Conservation (phyloP, 495 filamentous ascomycete genomes). For the Talaromyces trachyspermus region DNA sequence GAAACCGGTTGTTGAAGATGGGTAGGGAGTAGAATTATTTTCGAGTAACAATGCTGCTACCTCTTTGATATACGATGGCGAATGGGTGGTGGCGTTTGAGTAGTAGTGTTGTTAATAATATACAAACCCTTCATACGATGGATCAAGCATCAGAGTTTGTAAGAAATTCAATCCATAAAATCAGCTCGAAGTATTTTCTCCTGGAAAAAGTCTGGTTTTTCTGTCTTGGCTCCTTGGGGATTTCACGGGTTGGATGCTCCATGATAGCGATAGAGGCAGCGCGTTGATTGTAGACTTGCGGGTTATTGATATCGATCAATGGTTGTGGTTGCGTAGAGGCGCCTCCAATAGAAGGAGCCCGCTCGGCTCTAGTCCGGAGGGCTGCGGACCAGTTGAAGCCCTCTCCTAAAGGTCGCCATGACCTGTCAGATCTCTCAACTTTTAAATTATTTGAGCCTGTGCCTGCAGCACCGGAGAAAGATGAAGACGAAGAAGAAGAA, state of each 20-base stretch:
- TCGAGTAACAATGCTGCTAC: no score
- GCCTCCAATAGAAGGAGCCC: constrained; percentile 55
- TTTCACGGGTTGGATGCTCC: constrained; percentile 60
- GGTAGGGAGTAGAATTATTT: no score
- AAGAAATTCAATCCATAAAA: constrained; percentile 77
- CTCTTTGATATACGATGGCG: no score
- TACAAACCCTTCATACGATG: no score
- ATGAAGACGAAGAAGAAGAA: constrained; percentile 18
- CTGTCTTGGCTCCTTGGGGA: constrained; percentile 57
- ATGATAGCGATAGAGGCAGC: constrained; percentile 60
- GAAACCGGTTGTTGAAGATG: no score
- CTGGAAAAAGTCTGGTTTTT: constrained; percentile 85
- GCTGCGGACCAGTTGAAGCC: constrained; percentile 94
- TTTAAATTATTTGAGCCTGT: constrained; percentile 26
- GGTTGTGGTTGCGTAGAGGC: constrained; percentile 25
- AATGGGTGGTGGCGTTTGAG: background rate
- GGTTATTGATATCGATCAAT: constrained; percentile 12
- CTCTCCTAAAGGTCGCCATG: constrained; percentile 63
- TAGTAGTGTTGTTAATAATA: no score
- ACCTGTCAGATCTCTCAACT: constrained; percentile 41
- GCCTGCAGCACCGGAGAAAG: constrained; percentile 31
- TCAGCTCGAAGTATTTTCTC: constrained; percentile 96
- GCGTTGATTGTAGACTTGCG: constrained; percentile 35
- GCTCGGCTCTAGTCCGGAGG: constrained; percentile 80
- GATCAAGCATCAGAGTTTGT: background rate